Base-by-base conservation (phyloP, 2,329 filamentous ascomycete species). In the Fusarium musae region DNA sequence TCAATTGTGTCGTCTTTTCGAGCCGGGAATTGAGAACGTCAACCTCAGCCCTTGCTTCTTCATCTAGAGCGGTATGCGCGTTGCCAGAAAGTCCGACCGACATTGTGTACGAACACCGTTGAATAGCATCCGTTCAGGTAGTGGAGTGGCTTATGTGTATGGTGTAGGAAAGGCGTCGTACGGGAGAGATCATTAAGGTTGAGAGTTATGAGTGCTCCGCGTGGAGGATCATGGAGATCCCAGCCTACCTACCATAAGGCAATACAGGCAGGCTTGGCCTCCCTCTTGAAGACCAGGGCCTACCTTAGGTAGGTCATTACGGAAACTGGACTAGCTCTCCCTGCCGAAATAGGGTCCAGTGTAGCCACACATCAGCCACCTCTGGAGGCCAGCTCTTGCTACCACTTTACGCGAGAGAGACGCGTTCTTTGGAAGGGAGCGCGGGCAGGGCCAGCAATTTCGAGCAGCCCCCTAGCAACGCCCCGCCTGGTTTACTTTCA, bases 1-100 rank as follows among this genome's bases (percentile, higher is more conserved):
- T 97, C 80, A 98, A 88, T 79, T 94, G 91, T 68, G 95, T 93
- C 76, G 97, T 97, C 88, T 97, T 98, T 77, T 97, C 94, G 70
- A 98, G 90, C 43, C 91, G 87, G 60, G 90, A 92, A 76, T 91
- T 92, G 53, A 93, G 85, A 36, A 93, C 91, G 74, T 93, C 91
- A 61, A 93, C 91, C 80, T 93, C 91, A 50, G 91, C 91, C 64
- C 90, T 86, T 49, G 90, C 89, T 82, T 93, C 90, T 79, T 93
- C 91, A 77, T 93, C 91, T 58, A 87, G 84, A 37, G 87, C 85
- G 49, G 79, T 79, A 78, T 88, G 86, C 61, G 85, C 84, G 70
- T 80, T 81, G 60, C 81, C 83, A 70, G 79, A 79, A 58, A 87
- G 75, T 66, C 87, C 87, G 72, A 88, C 85, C 66, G 87, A 86